These are phyloP conservation scores for Rhynchosporium secalis DNA, from an alignment of 2,329 filamentous ascomycete species.

Conservation along the genomic window DNA sequence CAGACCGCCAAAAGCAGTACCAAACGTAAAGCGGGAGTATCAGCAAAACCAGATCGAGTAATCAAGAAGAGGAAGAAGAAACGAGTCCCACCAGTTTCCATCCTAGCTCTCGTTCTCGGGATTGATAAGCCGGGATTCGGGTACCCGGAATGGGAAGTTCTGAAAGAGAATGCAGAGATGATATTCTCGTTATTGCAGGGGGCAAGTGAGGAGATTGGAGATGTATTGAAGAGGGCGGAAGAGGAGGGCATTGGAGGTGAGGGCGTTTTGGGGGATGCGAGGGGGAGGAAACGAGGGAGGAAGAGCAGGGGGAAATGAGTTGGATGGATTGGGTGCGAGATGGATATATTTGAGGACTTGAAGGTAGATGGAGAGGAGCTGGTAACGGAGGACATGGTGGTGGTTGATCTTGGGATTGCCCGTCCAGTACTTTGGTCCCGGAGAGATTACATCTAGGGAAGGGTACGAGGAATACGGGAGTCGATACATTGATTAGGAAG, in stretches of 20 bases:
- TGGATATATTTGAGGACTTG: neutral
- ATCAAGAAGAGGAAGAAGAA: neutral
- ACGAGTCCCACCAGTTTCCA: neutral
- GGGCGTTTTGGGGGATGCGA: too few species aligned
- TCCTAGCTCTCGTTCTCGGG: neutral
- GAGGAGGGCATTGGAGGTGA: neutral
- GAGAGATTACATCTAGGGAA: neutral
- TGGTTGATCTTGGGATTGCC: neutral
- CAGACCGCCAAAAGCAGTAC: too few species aligned
- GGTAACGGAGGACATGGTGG: neutral
- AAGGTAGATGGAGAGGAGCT: neutral
- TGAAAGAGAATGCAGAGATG: neutral
- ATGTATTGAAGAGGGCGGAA: neutral
- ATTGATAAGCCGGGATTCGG: neutral
- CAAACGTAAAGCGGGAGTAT: too few species aligned
- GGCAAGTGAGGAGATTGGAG: neutral
- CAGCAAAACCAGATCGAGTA: too few species aligned
- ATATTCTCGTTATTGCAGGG: neutral
- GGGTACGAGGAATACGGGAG: neutral
- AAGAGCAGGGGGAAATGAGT: too few species aligned
- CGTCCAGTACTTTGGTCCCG: neutral
- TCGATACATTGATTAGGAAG: neutral
- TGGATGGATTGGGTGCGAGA: too few species aligned
- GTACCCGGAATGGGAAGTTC: neutral
- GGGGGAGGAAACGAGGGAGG: too few species aligned